A percentile compares a stretch with the other conserved stretches of the same genome.
These are phyloP conservation scores for Colletotrichum caudatum DNA, from an alignment of 2,329 filamentous ascomycete species.

Conservation along the genomic window DNA sequence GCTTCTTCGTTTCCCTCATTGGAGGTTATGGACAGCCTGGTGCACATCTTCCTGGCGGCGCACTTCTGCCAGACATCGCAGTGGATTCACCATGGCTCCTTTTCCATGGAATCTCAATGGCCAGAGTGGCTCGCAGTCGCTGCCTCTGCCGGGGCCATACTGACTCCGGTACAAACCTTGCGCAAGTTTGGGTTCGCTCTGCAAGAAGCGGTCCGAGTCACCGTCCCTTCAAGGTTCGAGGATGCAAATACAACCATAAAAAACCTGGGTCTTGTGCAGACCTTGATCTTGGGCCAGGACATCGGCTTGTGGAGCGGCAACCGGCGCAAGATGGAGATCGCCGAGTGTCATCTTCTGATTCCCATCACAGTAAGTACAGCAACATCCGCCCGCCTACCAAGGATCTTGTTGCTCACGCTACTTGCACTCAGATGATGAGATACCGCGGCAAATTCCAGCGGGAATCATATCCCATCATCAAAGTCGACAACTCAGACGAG, in stretches of 20 bases:
- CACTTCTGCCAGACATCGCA: slow-evolving; percentile 68
- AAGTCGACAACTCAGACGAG: slow-evolving; percentile 65
- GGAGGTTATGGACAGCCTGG: slow-evolving; percentile 69
- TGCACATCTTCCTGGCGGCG: slow-evolving; percentile 70
- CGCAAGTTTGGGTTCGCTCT: slow-evolving; percentile 71
- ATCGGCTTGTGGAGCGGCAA: slow-evolving; percentile 67
- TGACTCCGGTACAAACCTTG: slow-evolving; percentile 68
- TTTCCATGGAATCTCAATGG: slow-evolving; percentile 65
- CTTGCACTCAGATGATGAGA: slow-evolving; percentile 60
- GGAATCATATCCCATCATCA: slow-evolving; percentile 64
- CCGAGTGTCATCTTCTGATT: slow-evolving; percentile 62
- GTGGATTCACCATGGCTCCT: slow-evolving; percentile 72
- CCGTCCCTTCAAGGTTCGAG: slow-evolving; percentile 55
- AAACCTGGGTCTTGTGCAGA: slow-evolving; percentile 63
- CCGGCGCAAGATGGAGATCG: slow-evolving; percentile 67
- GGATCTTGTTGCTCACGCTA: slow-evolving; percentile 17
- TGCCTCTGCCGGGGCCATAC: slow-evolving; percentile 69
- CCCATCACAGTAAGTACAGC: slow-evolving; percentile 56
- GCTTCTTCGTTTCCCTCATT: slow-evolving; percentile 73
- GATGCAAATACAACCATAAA: slow-evolving; percentile 60
- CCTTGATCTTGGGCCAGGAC: slow-evolving; percentile 62
- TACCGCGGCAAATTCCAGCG: slow-evolving; percentile 70
- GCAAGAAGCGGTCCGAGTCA: slow-evolving; percentile 62
- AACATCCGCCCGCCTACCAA: neutral
- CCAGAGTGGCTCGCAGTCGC: slow-evolving; percentile 72